These are phyloP conservation scores for Capsicum pubescens DNA, from an alignment of 257 asterid genomes.

Conservation along the genomic window DNA sequence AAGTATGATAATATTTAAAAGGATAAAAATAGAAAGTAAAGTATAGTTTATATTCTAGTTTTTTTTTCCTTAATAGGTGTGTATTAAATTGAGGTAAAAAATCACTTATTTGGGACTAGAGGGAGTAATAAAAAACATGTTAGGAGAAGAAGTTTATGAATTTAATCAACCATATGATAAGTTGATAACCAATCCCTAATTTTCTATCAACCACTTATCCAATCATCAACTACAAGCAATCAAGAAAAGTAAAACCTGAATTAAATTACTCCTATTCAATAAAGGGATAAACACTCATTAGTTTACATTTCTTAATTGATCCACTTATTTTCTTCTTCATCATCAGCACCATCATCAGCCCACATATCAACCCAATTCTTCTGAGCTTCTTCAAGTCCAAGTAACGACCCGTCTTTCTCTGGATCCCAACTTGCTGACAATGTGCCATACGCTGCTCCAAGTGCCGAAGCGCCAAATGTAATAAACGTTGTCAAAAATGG, in stretches of 20 bases:
- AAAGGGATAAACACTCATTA: neutral
- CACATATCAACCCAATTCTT: constrained; percentile 83
- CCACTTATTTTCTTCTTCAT: constrained; percentile 23
- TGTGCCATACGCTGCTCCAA: constrained; percentile 76
- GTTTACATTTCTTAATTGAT: neutral
- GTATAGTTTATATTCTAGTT: too few relatives aligned
- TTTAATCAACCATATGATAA: neutral
- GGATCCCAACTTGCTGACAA: constrained; percentile 75
- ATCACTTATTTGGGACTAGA: too few relatives aligned
- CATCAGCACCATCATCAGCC: constrained; percentile 57
- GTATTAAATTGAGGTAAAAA: too few relatives aligned
- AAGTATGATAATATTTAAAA: too few relatives aligned
- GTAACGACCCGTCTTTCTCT: constrained; percentile 60
- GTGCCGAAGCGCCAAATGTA: constrained; percentile 71
- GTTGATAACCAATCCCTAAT: neutral
- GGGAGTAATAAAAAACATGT: too few relatives aligned
- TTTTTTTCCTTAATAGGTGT: too few relatives aligned
- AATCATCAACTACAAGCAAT: neutral
- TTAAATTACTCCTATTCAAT: neutral
- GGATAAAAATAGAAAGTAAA: too few relatives aligned
- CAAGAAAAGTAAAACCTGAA: neutral
- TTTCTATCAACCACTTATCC: neutral
- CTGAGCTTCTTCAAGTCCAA: constrained; percentile 74
- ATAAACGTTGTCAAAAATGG: constrained; percentile 61
- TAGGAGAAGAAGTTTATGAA: neutral